Evolutionary conservation across 2,329 filamentous ascomycete genomes (phyloP).

Genomic region (Pyrenophora seminiperda): DNA sequence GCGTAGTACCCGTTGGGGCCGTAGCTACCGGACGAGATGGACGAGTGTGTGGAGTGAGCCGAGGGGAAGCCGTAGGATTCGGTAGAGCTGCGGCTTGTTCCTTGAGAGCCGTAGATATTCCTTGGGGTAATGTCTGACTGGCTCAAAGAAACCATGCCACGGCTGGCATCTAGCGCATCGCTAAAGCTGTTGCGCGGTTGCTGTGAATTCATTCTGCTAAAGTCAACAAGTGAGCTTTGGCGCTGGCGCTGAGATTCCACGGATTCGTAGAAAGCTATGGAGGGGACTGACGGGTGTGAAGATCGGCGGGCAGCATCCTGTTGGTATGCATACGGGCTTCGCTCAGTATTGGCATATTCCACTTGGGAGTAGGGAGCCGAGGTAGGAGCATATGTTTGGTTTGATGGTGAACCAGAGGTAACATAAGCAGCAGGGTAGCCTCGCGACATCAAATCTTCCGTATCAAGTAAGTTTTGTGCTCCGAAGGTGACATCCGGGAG

Average conservation of each 20-base stretch:
- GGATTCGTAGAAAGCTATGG: conserved; percentile 57
- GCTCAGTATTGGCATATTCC: conserved; percentile 67
- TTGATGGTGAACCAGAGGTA: conserved; percentile 71
- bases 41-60: conserved; percentile 82
- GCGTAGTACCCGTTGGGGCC: conserved; percentile 85
- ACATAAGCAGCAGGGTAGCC: conserved; percentile 71
- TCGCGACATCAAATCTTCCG: conserved; percentile 78
- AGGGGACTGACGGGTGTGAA: conserved; percentile 80
- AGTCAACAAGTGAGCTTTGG: conserved; percentile 69
- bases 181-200: conserved; percentile 72
- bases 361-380: conserved; percentile 75
- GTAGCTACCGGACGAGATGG: conserved; percentile 80
- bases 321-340: conserved; percentile 61
- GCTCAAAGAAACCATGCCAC: conserved; percentile 94
- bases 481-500: conserved; percentile 66
- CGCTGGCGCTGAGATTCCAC: conserved; percentile 55
- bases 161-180: conserved; percentile 88
- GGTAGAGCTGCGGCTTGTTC: conserved; percentile 69
- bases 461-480: conserved; percentile 70
- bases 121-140: conserved; percentile 75
- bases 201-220: conserved; percentile 63
- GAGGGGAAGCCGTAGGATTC: conserved; percentile 93
- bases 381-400: conserved; percentile 69
- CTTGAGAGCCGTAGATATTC: conserved; percentile 77
- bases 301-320: conserved; percentile 69